phyloP scores from a whole-genome alignment of 2,329 filamentous ascomycete genomes.

The Ascochyta koolunga region DNA sequence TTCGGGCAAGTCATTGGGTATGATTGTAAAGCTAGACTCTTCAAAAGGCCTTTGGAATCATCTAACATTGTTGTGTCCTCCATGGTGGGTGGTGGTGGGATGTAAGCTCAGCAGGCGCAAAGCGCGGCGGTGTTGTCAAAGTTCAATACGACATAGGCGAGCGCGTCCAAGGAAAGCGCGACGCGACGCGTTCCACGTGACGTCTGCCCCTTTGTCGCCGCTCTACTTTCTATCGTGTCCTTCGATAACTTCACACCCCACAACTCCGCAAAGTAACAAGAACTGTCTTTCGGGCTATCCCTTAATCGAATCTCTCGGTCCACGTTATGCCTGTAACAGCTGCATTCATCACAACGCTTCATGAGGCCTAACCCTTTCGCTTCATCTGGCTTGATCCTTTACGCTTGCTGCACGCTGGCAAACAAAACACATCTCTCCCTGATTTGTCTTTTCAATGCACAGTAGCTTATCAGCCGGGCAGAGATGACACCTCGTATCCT shows the following conservation, averaged over 20 bases:
- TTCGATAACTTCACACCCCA: no score
- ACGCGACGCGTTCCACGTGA: conserved; percentile 15
- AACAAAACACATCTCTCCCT: no score
- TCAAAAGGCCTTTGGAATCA: conserved; percentile 46
- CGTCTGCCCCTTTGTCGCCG: neutral
- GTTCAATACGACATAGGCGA: neutral
- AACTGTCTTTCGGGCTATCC: no score
- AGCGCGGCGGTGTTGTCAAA: conserved; percentile 11
- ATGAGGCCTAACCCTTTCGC: no score
- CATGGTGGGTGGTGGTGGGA: conserved; percentile 27
- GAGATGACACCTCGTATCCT: neutral
- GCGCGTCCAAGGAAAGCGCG: conserved; percentile 9
- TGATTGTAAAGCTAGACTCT: conserved; percentile 50
- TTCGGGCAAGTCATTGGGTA: conserved; percentile 48
- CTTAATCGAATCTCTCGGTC: no score
- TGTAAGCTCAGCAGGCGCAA: conserved; percentile 9
- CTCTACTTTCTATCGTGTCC: neutral
- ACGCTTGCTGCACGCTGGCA: no score
- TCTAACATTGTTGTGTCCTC: conserved; percentile 43
- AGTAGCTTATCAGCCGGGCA: neutral
- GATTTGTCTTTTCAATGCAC: no score
- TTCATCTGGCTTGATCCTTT: no score
- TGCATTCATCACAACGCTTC: no score
- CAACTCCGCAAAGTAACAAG: no score
- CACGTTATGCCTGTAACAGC: no score